phyloP scores from a whole-genome alignment of 768 basidiomycete genomes.

The Phylloporus scabripes region DNA sequence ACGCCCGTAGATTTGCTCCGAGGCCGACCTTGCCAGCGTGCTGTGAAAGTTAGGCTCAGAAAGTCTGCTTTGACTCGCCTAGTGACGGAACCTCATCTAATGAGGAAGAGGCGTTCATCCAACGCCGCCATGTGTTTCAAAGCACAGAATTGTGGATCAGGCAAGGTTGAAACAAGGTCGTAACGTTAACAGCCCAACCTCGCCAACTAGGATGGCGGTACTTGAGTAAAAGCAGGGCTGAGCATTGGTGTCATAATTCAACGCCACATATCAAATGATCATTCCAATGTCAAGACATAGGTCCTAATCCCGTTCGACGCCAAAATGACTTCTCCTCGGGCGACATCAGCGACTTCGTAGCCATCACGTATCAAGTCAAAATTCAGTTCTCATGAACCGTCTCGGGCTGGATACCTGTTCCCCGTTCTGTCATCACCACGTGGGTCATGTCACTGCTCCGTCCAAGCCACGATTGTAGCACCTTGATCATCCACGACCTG shows the following conservation, averaged over 20 bases:
- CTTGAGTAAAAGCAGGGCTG: conserved; percentile 16
- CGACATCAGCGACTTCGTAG: not conserved
- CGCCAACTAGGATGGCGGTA: conserved; percentile 17
- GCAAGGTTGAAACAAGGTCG: conserved; percentile 23
- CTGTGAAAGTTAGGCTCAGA: not conserved
- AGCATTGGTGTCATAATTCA: conserved; percentile 1
- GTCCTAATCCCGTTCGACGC: not conserved
- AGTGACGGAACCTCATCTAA: not conserved
- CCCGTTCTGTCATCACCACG: conserved; percentile 12
- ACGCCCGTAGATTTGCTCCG: conserved; percentile 1
- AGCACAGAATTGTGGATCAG: conserved; percentile 10
- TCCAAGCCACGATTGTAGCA: conserved; percentile 20
- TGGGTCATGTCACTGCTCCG: conserved; percentile 13
- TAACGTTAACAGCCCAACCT: conserved; percentile 20
- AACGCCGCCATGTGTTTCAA: conserved; percentile 13
- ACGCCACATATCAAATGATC: conserved; percentile 30
- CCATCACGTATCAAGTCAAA: not conserved
- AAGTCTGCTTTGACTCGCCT: not conserved
- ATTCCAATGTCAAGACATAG: conserved; percentile 2
- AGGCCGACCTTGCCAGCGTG: not conserved
- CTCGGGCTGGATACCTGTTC: conserved; percentile 1
- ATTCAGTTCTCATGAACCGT: not conserved
- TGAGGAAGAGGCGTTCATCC: not conserved
- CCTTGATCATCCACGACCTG: conserved; percentile 49
- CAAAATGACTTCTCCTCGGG: conserved; percentile 1